Percentiles rank a stretch among this genome's conserved stretches.
Evolutionary conservation across 768 basidiomycete species (phyloP).

Genomic region (Nidularia pulvinata): DNA sequence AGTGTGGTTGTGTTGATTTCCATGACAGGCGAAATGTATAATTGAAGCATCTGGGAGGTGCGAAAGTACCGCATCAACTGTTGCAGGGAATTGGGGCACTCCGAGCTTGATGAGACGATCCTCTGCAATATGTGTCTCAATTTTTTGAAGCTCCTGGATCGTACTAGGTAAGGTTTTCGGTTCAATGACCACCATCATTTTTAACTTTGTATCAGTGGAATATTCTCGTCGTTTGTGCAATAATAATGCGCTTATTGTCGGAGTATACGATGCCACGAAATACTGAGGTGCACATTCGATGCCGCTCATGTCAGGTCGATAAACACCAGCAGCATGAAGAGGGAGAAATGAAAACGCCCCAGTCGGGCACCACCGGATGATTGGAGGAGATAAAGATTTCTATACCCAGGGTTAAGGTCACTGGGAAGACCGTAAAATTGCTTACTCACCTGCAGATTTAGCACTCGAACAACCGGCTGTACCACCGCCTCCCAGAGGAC

Average conservation of each 20-base stretch:
- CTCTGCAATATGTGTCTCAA: not conserved
- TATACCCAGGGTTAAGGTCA: not conserved
- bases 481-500: not conserved
- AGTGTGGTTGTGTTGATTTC: not conserved
- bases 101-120: not conserved
- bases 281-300: not conserved
- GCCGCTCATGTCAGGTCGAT: not conserved
- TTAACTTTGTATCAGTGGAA: not conserved
- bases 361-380: not conserved
- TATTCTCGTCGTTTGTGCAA: not conserved
- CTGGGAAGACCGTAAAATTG: no score
- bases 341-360: not conserved
- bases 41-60: not conserved
- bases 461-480: not conserved
- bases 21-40: not conserved
- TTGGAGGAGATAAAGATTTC: not conserved
- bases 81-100: not conserved
- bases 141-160: not conserved
- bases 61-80: not conserved
- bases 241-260: not conserved
- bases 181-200: not conserved
- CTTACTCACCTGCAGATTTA: not conserved
- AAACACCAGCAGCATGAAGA: not conserved
- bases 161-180: not conserved
- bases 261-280: not conserved